phyloP scores from a whole-genome alignment of 2,329 filamentous ascomycete genomes.

The Epichloe sp. region DNA sequence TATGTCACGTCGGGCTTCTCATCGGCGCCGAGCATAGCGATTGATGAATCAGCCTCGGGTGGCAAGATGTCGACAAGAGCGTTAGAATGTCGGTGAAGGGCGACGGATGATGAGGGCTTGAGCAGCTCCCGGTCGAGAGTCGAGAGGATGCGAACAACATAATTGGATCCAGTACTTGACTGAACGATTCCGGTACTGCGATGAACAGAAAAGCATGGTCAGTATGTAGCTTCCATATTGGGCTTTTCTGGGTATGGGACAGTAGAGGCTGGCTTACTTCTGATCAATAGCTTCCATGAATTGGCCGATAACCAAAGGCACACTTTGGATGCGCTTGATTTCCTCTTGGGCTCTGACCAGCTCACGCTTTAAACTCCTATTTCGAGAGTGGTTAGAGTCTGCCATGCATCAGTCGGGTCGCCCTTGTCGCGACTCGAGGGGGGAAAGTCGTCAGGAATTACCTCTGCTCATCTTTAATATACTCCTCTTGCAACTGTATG shows the following conservation, averaged over 20 bases:
- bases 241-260: background rate
- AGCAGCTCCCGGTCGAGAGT: conserved; percentile 96
- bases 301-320: conserved; percentile 93
- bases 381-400: background rate
- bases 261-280: conserved; percentile 50
- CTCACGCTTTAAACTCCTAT: conserved; percentile 87
- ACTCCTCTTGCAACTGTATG: conserved; percentile 97
- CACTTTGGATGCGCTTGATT: conserved; percentile 98
- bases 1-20: conserved; percentile 99
- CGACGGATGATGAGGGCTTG: conserved; percentile 95
- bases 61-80: conserved; percentile 96
- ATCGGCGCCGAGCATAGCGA: conserved; percentile 90
- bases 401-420: background rate
- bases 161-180: conserved; percentile 96
- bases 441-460: conserved; percentile 19
- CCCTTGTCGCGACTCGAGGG: background rate
- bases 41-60: conserved; percentile 96
- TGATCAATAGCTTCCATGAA: conserved; percentile 99
- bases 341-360: conserved; percentile 95
- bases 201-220: background rate
- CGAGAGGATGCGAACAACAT: conserved; percentile 94
- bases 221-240: background rate
- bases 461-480: conserved; percentile 99
- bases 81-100: conserved; percentile 95
- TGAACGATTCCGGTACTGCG: conserved; percentile 94